These are phyloP conservation scores for Beta vulgaris DNA, from an alignment of 148 eudicot species.

Conservation along the genomic window DNA sequence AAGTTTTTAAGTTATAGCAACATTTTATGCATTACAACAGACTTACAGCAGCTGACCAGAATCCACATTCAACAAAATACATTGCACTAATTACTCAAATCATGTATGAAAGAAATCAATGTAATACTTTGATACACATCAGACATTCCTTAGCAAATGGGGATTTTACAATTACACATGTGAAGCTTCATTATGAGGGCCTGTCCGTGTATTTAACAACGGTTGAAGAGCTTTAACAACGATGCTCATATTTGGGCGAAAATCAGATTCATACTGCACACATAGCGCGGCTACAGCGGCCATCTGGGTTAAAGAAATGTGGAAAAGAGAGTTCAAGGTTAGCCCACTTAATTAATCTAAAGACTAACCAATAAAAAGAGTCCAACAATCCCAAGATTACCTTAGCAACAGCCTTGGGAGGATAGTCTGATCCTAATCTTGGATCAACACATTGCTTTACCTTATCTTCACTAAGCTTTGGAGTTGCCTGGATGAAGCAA, in stretches of 20 bases:
- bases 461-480: slow-evolving; percentile 77
- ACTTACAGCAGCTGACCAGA: not conserved
- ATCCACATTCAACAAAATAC: slow-evolving; percentile 15
- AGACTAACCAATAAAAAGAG: not conserved
- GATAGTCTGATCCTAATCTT: slow-evolving; percentile 59
- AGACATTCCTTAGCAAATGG: not conserved
- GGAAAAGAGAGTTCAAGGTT: not conserved
- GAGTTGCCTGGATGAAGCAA: slow-evolving; percentile 52
- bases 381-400: slow-evolving; percentile 23
- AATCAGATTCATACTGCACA: slow-evolving; percentile 81
- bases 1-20: not conserved
- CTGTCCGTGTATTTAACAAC: slow-evolving; percentile 59
- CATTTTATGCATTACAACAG: slow-evolving; percentile 21
- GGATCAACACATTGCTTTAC: slow-evolving; percentile 70
- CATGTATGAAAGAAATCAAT: slow-evolving; percentile 20
- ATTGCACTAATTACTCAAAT: slow-evolving; percentile 22
- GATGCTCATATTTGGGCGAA: slow-evolving; percentile 80
- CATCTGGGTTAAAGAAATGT: slow-evolving; percentile 41
- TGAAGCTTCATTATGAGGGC: slow-evolving; percentile 41
- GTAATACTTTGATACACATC: slow-evolving; percentile 11
- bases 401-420: slow-evolving; percentile 82
- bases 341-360: not conserved
- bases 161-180: slow-evolving; percentile 27
- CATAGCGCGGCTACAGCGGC: slow-evolving; percentile 90
- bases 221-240: slow-evolving; percentile 83